Evolutionary conservation across 192 early-diverging fungal genomes (phyloP), one percentile per base, ranked within the genome.

Genomic region (Linderina pennispora): DNA sequence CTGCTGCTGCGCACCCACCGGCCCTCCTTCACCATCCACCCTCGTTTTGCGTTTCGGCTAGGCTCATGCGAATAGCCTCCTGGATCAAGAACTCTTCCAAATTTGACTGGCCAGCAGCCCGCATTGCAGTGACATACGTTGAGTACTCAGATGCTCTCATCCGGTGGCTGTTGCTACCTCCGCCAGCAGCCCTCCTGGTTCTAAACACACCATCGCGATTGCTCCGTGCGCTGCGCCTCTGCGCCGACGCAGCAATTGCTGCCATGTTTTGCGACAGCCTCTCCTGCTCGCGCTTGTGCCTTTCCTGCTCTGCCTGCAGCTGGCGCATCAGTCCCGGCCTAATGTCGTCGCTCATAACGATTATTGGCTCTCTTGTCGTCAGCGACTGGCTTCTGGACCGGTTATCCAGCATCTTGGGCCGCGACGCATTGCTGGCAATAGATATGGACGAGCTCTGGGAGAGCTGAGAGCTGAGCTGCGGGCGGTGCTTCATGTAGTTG

Each of bases 11-110:
- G n/a, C n/a, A n/a, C n/a, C n/a, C n/a, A n/a, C n/a, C n/a, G n/a
- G n/a, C n/a, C n/a, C n/a, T n/a, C n/a, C n/a, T n/a, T n/a, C n/a
- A n/a, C n/a, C n/a, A n/a, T n/a, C n/a, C n/a, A n/a, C n/a, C n/a
- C n/a, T 40, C 18, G 3, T 78, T 74, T 26, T 84, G 76, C 28
- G 77, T 62, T 44, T 83, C 86, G 39, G 74, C 62, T 32, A 92
- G 53, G 51, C 82, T 86, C 45, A 82, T 62, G 31, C 92, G 64
- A 21, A 97, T 88, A 1, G 94, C 94, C 60, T 95, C 89, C 77
- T 92, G 84, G 1, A 97, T 56, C 91, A 97, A 84, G 52, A 89
- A 62, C 47, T 97, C 94, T 45, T 97, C 92, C 19, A 97, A 46
- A 47, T 97, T 87, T 14, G 81, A 81, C 18, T 84, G 57, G 9